Conservation (phyloP, 2,329 filamentous ascomycete species). For the Geoglossum cookeanum region DNA sequence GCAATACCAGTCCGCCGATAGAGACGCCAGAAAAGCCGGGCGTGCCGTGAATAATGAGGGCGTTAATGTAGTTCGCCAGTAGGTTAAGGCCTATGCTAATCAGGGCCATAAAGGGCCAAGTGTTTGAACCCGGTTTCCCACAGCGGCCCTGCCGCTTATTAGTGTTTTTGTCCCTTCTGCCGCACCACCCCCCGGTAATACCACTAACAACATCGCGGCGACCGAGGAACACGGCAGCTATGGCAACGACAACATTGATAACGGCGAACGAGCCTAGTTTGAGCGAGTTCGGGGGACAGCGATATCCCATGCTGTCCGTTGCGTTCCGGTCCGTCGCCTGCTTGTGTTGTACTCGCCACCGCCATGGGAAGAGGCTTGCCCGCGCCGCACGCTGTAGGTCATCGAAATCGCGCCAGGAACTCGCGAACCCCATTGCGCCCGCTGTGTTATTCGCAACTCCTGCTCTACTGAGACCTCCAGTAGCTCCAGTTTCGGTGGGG, state of each 20-base stretch:
- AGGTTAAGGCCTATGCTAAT: neutral
- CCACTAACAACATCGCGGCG: neutral
- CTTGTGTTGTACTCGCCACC: neutral
- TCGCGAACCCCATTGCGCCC: neutral
- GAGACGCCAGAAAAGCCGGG: neutral
- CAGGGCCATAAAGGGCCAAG: neutral
- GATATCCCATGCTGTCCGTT: neutral
- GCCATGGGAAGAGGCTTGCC: neutral
- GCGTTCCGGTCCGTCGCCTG: neutral
- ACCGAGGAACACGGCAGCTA: neutral
- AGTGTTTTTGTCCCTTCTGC: neutral
- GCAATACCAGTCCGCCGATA: neutral
- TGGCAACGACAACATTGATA: neutral
- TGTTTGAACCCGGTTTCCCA: neutral
- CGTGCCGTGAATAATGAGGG: neutral
- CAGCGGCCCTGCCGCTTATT: no score
- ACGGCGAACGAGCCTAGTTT: neutral
- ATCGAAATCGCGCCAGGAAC: neutral
- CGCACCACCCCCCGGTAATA: neutral
- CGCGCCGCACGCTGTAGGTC: neutral
- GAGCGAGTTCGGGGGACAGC: neutral
- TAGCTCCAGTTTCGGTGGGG: no score
- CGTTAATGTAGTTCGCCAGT: neutral
- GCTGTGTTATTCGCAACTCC: no score
- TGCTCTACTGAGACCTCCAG: no score